A percentile compares a stretch with the other conserved stretches of the same genome.
Conservation (phyloP, 257 asterid genomes). For the Petrea volubilis region DNA sequence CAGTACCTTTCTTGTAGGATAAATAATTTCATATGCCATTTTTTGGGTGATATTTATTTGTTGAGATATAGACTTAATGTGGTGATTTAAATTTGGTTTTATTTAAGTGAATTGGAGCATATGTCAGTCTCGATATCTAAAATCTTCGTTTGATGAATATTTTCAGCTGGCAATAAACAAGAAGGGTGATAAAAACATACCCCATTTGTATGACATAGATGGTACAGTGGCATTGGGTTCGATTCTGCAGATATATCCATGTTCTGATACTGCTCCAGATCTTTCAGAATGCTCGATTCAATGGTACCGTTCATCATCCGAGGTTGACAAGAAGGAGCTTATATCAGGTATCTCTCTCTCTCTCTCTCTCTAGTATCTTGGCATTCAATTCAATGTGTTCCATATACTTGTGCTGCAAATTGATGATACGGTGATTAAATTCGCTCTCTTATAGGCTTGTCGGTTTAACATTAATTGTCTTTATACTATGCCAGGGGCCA, state of each 20-base stretch:
- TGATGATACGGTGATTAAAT: not conserved
- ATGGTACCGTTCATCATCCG: slow-evolving; percentile 77
- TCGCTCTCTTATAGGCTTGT: not conserved
- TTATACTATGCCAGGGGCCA: slow-evolving; percentile 64
- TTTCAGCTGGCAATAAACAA: slow-evolving; percentile 75
- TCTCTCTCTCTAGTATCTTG: not conserved
- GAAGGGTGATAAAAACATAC: slow-evolving; percentile 42
- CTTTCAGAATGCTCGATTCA: slow-evolving; percentile 67
- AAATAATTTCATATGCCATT: not conserved
- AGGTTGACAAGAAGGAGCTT: slow-evolving; percentile 67
- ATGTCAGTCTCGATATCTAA: slow-evolving; percentile 7
- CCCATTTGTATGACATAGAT: slow-evolving; percentile 61
- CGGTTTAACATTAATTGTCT: slow-evolving; percentile 5
- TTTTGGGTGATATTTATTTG: not conserved
- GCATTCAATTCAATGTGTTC: not conserved
- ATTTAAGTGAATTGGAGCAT: not conserved
- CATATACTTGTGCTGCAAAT: not conserved
- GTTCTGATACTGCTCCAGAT: slow-evolving; percentile 59
- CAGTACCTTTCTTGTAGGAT: not conserved
- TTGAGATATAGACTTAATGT: not conserved
- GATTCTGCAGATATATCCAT: slow-evolving; percentile 54
- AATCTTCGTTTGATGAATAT: slow-evolving; percentile 18
- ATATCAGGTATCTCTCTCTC: slow-evolving; percentile 64
- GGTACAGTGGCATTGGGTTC: slow-evolving; percentile 88
- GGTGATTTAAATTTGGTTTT: not conserved